Conservation (phyloP, 805 yeast genomes). For the Komagataella pastoris region DNA sequence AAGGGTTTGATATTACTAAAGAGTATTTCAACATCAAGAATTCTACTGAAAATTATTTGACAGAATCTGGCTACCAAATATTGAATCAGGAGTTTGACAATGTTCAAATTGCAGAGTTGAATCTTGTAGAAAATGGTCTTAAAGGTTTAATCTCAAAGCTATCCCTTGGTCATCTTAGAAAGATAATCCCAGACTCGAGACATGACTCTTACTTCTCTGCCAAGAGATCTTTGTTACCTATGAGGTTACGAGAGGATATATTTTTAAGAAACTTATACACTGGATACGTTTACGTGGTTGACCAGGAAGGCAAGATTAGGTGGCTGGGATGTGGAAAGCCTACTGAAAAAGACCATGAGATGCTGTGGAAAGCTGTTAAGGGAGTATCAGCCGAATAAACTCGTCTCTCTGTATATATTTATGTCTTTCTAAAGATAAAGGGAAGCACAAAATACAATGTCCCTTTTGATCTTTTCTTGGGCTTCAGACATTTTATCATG, state of each 20-base stretch:
- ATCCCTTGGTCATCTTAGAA: constrained; percentile 27
- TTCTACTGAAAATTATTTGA: constrained; percentile 25
- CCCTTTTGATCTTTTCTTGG: constrained; percentile 90
- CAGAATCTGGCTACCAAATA: constrained; percentile 23
- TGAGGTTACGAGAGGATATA: constrained; percentile 42
- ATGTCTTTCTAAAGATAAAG: constrained; percentile 47
- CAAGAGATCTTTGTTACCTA: constrained; percentile 38
- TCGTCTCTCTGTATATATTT: background rate
- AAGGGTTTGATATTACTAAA: constrained; percentile 57
- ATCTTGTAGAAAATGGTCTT: constrained; percentile 58
- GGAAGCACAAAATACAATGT: constrained; percentile 94
- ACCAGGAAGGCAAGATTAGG: constrained; percentile 58
- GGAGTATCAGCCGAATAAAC: constrained; percentile 24
- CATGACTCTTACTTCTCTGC: constrained; percentile 50
- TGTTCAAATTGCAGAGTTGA: constrained; percentile 65
- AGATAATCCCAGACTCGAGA: constrained; percentile 30
- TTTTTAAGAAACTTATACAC: constrained; percentile 64
- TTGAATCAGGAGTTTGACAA: constrained; percentile 31
- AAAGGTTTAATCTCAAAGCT: constrained; percentile 36
- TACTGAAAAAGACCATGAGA: constrained; percentile 44
- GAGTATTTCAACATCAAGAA: constrained; percentile 39
- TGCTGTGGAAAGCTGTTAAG: constrained; percentile 52
- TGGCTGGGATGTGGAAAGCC: constrained; percentile 91
- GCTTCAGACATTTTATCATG: constrained; percentile 85
- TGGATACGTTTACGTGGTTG: constrained; percentile 76